Base-by-base conservation (phyloP, 352 stramenopile species). In the Pythium vanterpoolii region DNA sequence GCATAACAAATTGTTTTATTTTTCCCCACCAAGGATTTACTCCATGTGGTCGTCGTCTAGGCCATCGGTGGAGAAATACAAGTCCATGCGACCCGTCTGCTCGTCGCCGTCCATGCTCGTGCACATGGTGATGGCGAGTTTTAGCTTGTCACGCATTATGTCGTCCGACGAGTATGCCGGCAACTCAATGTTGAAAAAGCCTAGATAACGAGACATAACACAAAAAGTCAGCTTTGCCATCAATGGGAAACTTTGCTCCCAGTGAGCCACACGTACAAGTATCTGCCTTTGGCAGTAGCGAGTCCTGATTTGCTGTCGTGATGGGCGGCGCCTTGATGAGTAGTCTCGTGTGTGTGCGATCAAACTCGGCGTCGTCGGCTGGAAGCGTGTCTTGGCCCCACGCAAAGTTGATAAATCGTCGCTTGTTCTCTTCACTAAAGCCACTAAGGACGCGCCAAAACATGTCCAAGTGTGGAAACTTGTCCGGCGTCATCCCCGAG, bases 111-210 rank as follows among this genome's bases (percentile, higher is more conserved):
- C 83, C 48, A 92, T 86, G 58, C 83, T 92, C n/a, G 79, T 92
- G 57, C 83, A 92, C 57, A 89, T 52, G 16, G 82, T 89, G 47
- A 92, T 92, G 7, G 83, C 84, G 19, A 88, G 58, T 43, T 87
- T 66, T 28, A 93, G 57, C 44, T 87, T 87, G 49, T 89, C 68
- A 3, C 73, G 69, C 82, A 90, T 90, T 30, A 87, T 65, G 18
- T 77, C 69, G 46, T 89, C 74, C 21, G 59, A 81, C 19, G 82
- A 89, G 68, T 93, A 93, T 38, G 80, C 78, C 8, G 84, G 84
- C 1, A 93, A 62, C 61, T 92, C 82, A 49, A 93, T 82, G 49
- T 93, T 93, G 69, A 93, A 93, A 42, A 93, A 93, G 40, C 72
- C 72, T 79, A 44, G 4, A 43, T 10, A 13, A 51, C 19, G 23